phyloP scores from a whole-genome alignment of 768 basidiomycete species.

The Lactarius trivialis region DNA sequence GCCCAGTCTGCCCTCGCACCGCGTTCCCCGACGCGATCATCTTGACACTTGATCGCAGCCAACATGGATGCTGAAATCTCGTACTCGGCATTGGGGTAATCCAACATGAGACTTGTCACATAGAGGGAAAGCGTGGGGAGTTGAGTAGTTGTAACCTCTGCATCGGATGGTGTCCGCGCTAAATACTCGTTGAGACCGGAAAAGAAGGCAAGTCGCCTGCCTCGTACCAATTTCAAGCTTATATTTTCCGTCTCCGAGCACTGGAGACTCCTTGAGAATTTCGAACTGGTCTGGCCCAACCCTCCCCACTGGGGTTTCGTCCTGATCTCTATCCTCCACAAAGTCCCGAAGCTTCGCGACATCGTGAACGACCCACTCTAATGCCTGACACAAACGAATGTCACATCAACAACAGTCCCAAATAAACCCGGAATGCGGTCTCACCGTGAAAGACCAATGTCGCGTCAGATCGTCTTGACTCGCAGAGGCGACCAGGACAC shows the following conservation, averaged over 20 bases:
- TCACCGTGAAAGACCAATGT: conserved; percentile 61
- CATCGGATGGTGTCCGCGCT: conserved; percentile 9
- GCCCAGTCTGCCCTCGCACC: conserved; percentile 64
- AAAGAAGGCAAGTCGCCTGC: not conserved
- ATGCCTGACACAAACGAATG: conserved; percentile 39
- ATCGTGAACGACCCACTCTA: conserved; percentile 64
- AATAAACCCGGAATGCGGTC: conserved; percentile 18
- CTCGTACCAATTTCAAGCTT: conserved; percentile 62
- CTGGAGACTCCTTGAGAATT: conserved; percentile 56
- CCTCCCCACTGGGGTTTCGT: conserved; percentile 28
- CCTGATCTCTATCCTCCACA: conserved; percentile 37
- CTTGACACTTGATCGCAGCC: conserved; percentile 62
- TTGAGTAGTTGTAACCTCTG: conserved; percentile 24
- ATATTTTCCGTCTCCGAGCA: conserved; percentile 61
- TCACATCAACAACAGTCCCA: not conserved
- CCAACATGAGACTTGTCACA: conserved; percentile 58
- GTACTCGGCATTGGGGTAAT: conserved; percentile 53
- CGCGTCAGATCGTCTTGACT: conserved; percentile 44
- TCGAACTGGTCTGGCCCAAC: conserved; percentile 43
- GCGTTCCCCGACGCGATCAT: conserved; percentile 52
- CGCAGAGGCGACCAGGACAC: conserved; percentile 19
- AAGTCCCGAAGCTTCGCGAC: conserved; percentile 50
- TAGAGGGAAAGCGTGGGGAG: conserved; percentile 50
- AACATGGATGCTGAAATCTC: conserved; percentile 62
- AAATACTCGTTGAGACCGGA: not conserved